Percentiles rank a stretch among this genome's conserved stretches.
Conservation (phyloP, 2,329 filamentous ascomycete genomes). For the Clarireedia monteithiana region DNA sequence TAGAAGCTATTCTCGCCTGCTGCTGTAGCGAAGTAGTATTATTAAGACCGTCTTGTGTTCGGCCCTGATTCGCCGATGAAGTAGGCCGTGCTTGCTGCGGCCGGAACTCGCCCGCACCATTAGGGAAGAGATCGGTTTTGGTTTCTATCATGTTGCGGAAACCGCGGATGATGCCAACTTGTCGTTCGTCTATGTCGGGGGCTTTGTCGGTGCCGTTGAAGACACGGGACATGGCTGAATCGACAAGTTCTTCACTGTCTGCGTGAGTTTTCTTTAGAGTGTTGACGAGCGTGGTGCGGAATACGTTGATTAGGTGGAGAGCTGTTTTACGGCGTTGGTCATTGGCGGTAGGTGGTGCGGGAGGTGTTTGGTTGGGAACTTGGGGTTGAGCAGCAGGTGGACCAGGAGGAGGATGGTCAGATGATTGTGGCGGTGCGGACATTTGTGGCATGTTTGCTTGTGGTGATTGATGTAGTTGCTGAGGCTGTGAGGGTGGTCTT, state of each 20-base stretch:
- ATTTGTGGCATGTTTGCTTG: constrained; percentile 1
- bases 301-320: constrained; percentile 16
- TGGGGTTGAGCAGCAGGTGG: neutral
- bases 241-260: constrained; percentile 25
- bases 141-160: neutral
- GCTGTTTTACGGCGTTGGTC: neutral
- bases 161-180: neutral
- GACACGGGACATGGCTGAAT: constrained; percentile 26
- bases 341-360: neutral
- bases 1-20: constrained; percentile 10
- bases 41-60: constrained; percentile 11
- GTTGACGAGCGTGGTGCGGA: constrained; percentile 20
- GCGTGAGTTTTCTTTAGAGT: constrained; percentile 13
- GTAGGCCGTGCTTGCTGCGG: constrained; percentile 9
- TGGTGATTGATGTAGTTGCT: constrained; percentile 1
- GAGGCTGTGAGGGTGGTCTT: neutral
- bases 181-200: constrained; percentile 16
- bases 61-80: constrained; percentile 16
- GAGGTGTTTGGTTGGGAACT: neutral
- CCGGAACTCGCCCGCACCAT: neutral
- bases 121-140: neutral
- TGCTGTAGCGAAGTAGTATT: constrained; percentile 9
- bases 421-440: neutral
- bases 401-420: constrained; percentile 1
- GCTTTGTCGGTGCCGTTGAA: constrained; percentile 20